Evolutionary conservation across 257 asterid genomes (phyloP), one percentile per base, ranked within the genome.

Genomic region (Nicotiana knightiana): DNA sequence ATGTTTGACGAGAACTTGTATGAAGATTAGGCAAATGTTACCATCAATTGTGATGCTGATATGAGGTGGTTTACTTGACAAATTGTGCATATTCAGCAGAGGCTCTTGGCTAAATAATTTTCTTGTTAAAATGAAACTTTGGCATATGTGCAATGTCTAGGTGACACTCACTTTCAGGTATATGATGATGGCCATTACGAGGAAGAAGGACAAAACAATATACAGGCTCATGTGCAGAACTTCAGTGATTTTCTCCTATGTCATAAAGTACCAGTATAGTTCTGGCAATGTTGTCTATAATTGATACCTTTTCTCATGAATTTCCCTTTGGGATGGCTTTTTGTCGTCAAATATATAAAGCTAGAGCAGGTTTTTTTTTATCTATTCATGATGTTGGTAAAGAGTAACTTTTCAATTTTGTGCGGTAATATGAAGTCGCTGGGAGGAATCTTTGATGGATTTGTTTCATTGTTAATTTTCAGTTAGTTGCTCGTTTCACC

Each of bases 141-240:
- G 73, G 98, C 98, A 68, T 90, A 90, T 17, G 98, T 93, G 81
- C 99, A 95, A 85, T 95, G 99, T 76, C 98, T 94, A 84, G 95
- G 98, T 57, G 98, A 95, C 84, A 95, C 97, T 70, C 98, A 93
- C 87, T 95, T 95, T 81, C 90, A 97, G 98, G 96, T 95, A 82
- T 95, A 95, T 82, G 96, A 94, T 85, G 97, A 95, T 84, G 97
- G 98, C 18, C 94, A 95, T 54, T 95, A 95, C 48, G 97, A 93
- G 88, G 97, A 94, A 85, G 97, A 93, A 92, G 97, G 96, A 67
- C 97, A 93, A 94, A 66, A 33, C 5, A 3, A 33, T 3, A 33
- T 33, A 3, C 4, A 0, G 88, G 97, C 58, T 85, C 91, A 91
- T 76, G 86, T 86, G 8, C 89, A 86, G 58, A 91, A 96, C 98